Base-by-base conservation (phyloP, 306 rosid species). In the Begonia loranthoides region DNA sequence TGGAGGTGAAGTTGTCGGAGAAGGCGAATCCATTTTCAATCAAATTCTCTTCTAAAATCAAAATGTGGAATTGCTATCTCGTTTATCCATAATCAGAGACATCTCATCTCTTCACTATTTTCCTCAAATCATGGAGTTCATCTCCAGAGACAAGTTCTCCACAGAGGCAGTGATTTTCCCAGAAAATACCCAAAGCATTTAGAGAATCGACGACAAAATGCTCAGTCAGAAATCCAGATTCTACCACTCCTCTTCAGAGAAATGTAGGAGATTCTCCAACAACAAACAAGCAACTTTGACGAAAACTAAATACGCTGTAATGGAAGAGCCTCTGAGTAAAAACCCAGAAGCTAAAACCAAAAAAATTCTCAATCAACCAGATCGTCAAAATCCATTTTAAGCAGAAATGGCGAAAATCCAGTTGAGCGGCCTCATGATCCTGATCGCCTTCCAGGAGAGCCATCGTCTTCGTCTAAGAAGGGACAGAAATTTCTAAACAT, bases 21-120 rank as follows among this genome's bases (percentile, higher is more conserved):
- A 93, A 68, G 60, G 76, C 87, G 17, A 70, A 74, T 71, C 94
- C 74, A 95, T 85, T 0, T 6, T 60, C 49, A 4, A 41, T 38
- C 13, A 10, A n/a, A 54, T 38, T 46, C 45, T 38, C 51, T 34
- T 39, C 49, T 33, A 58, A 40, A 12, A 10, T 41, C 64, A 60
- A 54, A 72, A 66, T 60, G 54, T 51, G 22, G 66, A 69, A 64
- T 19, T 60, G 46, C 36, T 4, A 28, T 28, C 36, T 7, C 36
- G 36, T 4, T 28, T 28, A 28, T 28, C 36, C 7, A 48, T 56
- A 57, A 51, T 56, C 46, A 11, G 33, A 28, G 44, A 57, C 50
- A 62, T 40, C 48, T 59, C 21, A 40, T 12, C 22, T 59, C 38
- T 53, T 28, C 52, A 63, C 13, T 21, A 55, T 28, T 28, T 28